Conservation (phyloP, 2,329 filamentous ascomycete species). For the Trichophyton simii region DNA sequence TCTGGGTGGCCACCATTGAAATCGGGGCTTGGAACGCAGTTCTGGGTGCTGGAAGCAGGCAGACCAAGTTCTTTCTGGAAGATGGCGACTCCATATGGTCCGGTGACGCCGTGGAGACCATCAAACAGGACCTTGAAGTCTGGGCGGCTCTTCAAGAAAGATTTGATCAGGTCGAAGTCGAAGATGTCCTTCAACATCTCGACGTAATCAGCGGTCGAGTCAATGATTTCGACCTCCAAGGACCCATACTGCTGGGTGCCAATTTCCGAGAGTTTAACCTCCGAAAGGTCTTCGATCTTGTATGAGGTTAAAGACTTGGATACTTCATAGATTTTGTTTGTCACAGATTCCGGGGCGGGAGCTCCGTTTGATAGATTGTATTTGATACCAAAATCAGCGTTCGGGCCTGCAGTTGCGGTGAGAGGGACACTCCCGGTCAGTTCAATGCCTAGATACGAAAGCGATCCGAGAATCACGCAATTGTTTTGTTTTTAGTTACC, state of each 20-base stretch:
- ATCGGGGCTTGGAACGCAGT: conserved; percentile 83
- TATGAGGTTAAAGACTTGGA: conserved; percentile 85
- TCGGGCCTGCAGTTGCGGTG: conserved; percentile 50
- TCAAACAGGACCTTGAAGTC: conserved; percentile 98
- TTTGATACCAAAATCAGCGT: conserved; percentile 97
- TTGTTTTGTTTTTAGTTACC: conserved; percentile 45
- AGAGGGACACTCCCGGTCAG: background rate
- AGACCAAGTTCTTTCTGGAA: conserved; percentile 89
- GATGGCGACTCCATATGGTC: conserved; percentile 86
- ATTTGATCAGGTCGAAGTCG: conserved; percentile 90
- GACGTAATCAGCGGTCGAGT: conserved; percentile 84
- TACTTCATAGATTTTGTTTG: conserved; percentile 91
- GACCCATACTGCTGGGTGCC: conserved; percentile 73
- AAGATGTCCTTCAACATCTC: conserved; percentile 97
- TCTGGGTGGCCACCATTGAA: conserved; percentile 97
- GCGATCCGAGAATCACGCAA: background rate
- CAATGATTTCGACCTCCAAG: conserved; percentile 88
- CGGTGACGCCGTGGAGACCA: conserved; percentile 85
- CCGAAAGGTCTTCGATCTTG: conserved; percentile 77
- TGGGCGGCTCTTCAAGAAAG: conserved; percentile 72
- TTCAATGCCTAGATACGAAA: background rate
- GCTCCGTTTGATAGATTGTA: conserved; percentile 97
- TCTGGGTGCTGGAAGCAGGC: conserved; percentile 64
- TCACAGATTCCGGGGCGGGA: conserved; percentile 88
- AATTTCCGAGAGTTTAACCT: conserved; percentile 71